Conservation (phyloP, 495 filamentous ascomycete genomes). For the Friedmanniomyces simplex region DNA sequence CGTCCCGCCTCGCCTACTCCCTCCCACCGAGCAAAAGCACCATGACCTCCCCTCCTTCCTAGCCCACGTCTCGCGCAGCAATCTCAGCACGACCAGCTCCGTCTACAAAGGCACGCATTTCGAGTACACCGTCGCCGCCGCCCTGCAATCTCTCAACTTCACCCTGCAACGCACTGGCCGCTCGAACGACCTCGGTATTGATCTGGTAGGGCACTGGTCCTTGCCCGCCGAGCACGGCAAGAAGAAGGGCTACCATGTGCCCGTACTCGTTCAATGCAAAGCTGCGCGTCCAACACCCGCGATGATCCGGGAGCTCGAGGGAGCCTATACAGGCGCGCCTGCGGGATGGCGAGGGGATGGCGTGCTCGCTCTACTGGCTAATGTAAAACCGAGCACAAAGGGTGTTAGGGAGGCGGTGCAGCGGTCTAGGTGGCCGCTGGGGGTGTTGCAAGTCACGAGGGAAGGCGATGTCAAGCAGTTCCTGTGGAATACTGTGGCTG, state of each 20-base stretch:
- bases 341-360: slow-evolving; percentile 48
- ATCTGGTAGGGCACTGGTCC: slow-evolving; percentile 73
- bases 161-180: slow-evolving; percentile 62
- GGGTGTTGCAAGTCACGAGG: slow-evolving; percentile 40
- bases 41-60: slow-evolving; percentile 61
- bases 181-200: slow-evolving; percentile 66
- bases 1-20: slow-evolving; percentile 11
- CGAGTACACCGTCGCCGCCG: slow-evolving; percentile 63
- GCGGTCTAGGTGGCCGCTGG: slow-evolving; percentile 55
- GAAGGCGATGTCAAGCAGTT: slow-evolving; percentile 49
- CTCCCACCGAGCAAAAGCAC: slow-evolving; percentile 41
- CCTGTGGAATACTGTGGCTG: slow-evolving; percentile 58
- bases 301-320: slow-evolving; percentile 75
- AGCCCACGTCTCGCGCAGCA: slow-evolving; percentile 51
- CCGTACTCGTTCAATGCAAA: slow-evolving; percentile 76
- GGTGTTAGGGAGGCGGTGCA: slow-evolving; percentile 57
- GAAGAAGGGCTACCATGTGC: background rate
- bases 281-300: slow-evolving; percentile 49
- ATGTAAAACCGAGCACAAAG: slow-evolving; percentile 42
- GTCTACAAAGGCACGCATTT: slow-evolving; percentile 57
- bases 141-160: slow-evolving; percentile 55
- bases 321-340: slow-evolving; percentile 61
- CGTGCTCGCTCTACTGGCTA: slow-evolving; percentile 54
- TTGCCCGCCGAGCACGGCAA: slow-evolving; percentile 36
- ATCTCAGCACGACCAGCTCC: slow-evolving; percentile 40